Evolutionary conservation across 176 grass and related monocot genomes (phyloP).

Genomic region (Oropetium thomaeum): DNA sequence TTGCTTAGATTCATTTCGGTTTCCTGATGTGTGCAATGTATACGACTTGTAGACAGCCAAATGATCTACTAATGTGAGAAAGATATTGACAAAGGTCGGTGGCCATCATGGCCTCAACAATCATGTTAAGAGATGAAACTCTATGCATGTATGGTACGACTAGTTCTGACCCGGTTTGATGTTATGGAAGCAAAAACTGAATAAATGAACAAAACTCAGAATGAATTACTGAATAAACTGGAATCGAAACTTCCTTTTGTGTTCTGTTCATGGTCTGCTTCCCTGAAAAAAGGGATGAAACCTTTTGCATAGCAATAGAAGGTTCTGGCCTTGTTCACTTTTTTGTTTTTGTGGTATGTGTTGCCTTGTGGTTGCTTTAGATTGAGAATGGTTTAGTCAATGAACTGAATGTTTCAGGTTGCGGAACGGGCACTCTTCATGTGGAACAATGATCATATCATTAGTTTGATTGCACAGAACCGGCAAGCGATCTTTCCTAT

Average conservation of each 20-base stretch:
- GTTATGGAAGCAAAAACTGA: neutral
- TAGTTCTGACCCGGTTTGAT: neutral
- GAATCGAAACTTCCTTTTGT: neutral
- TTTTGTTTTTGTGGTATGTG: neutral
- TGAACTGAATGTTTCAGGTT: conserved; percentile 37
- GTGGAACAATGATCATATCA: conserved; percentile 64
- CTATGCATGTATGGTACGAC: neutral
- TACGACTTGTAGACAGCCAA: neutral
- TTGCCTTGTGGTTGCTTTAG: neutral
- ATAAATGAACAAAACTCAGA: neutral
- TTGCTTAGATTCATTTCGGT: neutral
- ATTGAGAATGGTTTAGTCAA: neutral
- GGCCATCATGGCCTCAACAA: neutral
- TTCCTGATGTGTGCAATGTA: neutral
- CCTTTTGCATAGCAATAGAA: neutral
- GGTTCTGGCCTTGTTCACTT: neutral
- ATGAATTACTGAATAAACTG: neutral
- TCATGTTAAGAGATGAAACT: neutral
- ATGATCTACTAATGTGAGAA: neutral
- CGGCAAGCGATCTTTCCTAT: conserved; percentile 51
- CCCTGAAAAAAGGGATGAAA: neutral
- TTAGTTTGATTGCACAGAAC: conserved; percentile 58
- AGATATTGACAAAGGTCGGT: neutral
- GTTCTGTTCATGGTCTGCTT: neutral
- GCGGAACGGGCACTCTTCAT: conserved; percentile 63